Conservation (phyloP, 495 filamentous ascomycete genomes). For the Xylaria cubensis region DNA sequence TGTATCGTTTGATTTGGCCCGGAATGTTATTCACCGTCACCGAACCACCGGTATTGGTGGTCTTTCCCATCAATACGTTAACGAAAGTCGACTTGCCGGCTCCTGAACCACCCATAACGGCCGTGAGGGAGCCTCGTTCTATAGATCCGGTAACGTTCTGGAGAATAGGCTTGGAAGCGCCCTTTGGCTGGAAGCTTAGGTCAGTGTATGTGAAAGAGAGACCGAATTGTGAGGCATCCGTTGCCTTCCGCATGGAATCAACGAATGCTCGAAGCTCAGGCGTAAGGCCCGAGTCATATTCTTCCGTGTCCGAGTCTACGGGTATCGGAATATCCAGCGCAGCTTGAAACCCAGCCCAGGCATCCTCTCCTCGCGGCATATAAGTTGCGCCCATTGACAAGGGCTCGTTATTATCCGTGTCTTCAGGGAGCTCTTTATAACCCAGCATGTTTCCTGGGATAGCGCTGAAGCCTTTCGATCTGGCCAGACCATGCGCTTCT, state of each 20-base stretch:
- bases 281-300: conserved; percentile 39
- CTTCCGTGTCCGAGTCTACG: conserved; percentile 30
- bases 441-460: conserved; percentile 28
- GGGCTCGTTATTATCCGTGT: conserved; percentile 42
- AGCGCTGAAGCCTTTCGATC: conserved; percentile 28
- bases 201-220: conserved; percentile 57
- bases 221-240: conserved; percentile 56
- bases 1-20: conserved; percentile 54
- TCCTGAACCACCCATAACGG: conserved; percentile 59
- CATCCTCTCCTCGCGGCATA: conserved; percentile 35
- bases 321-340: conserved; percentile 41
- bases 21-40: conserved; percentile 57
- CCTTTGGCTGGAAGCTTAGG: conserved; percentile 53
- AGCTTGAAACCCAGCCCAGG: conserved; percentile 48
- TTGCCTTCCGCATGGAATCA: conserved; percentile 56
- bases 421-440: conserved; percentile 45
- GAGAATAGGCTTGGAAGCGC: conserved; percentile 50
- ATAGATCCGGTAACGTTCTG: conserved; percentile 59
- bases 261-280: conserved; percentile 55
- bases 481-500: conserved; percentile 22
- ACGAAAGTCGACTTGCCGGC: conserved; percentile 60
- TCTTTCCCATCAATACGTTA: conserved; percentile 61
- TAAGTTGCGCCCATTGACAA: conserved; percentile 37
- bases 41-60: conserved; percentile 47
- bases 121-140: conserved; percentile 55